Conservation (phyloP, 2,329 filamentous ascomycete genomes). For the Ophiocordyceps sinensis region DNA sequence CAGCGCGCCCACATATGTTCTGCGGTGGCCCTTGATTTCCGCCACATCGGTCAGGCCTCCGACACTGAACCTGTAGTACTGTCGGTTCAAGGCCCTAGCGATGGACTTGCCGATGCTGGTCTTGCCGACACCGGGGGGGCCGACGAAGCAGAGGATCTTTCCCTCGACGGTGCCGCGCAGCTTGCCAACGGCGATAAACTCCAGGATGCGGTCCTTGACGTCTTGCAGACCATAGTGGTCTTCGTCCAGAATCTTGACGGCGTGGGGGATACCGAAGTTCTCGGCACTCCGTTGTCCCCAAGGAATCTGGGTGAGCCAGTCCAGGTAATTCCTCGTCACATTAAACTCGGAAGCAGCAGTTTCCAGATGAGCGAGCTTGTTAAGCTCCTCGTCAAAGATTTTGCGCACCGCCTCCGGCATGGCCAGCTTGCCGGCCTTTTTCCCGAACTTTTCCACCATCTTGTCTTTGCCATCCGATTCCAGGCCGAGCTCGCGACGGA, state of each 20-base stretch:
- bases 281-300: conserved; percentile 93
- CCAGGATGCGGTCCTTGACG: conserved; percentile 94
- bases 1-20: conserved; percentile 91
- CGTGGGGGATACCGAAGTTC: conserved; percentile 91
- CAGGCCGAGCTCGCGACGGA: conserved; percentile 84
- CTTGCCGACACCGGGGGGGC: conserved; percentile 93
- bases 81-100: conserved; percentile 79
- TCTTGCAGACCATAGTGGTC: conserved; percentile 96
- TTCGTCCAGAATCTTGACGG: conserved; percentile 80
- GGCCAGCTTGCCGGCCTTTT: conserved; percentile 81
- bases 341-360: conserved; percentile 97
- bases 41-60: conserved; percentile 94
- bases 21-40: conserved; percentile 93
- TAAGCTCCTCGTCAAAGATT: conserved; percentile 95
- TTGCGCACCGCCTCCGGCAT: conserved; percentile 97
- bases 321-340: conserved; percentile 92
- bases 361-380: conserved; percentile 90
- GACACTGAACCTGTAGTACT: conserved; percentile 98
- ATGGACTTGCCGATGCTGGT: conserved; percentile 99
- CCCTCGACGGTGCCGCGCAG: conserved; percentile 92
- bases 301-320: conserved; percentile 96
- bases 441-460: conserved; percentile 91
- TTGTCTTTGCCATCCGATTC: conserved; percentile 98
- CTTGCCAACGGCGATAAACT: conserved; percentile 97
- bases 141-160: conserved; percentile 96